Evolutionary conservation across 139 green algal species (phyloP), one percentile per base, ranked within the genome.

Genomic region (Nannochloris sp.): DNA sequence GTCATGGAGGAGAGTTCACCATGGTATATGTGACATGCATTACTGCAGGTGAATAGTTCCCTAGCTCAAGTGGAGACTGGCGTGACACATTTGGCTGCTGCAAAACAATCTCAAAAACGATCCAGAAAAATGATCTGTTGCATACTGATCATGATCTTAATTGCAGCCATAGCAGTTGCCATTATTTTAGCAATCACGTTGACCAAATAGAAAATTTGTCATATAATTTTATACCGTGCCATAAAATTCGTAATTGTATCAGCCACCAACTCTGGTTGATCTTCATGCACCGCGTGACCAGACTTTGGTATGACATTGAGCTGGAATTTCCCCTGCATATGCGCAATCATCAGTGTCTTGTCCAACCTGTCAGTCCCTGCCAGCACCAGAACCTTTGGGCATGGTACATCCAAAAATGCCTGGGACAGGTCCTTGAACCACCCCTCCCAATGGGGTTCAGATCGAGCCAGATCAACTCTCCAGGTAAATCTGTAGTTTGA

Each of bases 301-400:
- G 87, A 81, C 24, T 85, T 68, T 62, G 88, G 84, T 62, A 97
- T 75, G 31, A 96, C 68, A 40, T 87, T 75, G 50, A 95, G 76
- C 76, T 98, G 91, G 69, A 97, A 96, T 72, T 88, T 91, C 57
- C 92, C 90, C 77, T 97, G 91, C 91, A 97, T 96, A 78, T 96
- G 89, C 1, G 85, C 90, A 14, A 96, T 88, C 19, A 85, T 95
- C 36, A 97, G 81, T 1, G 64, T 34, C 53, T 75, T 79, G 83
- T 97, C 91, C 55, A 98, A 72, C 25, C 89, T 73, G 70, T 98
- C 91, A 0, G 87, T 95, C 23, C 91, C 92, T 3, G 87, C 92
- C n/a, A 97, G 75, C 43, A 96, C 46, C 49, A 98, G 71, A 19
- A 77, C 57, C 74, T 97, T 97, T 44, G 92, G 83, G 15, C 68